Percentiles rank a stretch among this genome's conserved stretches.
Conservation (phyloP, 1,284 basidiomycete species). For the Sporisorium scitamineum region DNA sequence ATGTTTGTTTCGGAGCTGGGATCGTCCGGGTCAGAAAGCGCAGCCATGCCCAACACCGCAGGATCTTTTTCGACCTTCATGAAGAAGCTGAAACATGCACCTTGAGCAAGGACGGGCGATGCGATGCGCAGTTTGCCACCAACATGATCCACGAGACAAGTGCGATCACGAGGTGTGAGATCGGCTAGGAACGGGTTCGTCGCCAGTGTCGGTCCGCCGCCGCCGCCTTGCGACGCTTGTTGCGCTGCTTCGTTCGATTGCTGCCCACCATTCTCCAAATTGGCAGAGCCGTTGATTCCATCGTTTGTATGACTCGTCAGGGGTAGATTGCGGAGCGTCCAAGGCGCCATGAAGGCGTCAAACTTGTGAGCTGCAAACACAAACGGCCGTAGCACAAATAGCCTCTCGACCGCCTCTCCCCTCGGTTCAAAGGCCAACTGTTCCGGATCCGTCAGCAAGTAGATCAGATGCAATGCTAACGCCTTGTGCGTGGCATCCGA, state of each 20-base stretch:
- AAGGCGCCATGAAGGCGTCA: conserved; percentile 72
- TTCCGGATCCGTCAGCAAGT: conserved; percentile 69
- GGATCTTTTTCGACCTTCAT: conserved; percentile 69
- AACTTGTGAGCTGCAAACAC: conserved; percentile 74
- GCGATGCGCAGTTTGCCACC: conserved; percentile 62
- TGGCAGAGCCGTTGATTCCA: background rate
- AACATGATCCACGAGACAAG: conserved; percentile 70
- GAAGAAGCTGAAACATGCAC: conserved; percentile 69
- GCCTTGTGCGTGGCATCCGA: conserved; percentile 69
- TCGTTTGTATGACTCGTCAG: conserved; percentile 3
- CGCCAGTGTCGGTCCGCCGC: conserved; percentile 12
- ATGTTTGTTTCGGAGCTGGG: conserved; percentile 15
- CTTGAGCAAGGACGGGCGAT: conserved; percentile 66
- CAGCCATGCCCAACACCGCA: conserved; percentile 49
- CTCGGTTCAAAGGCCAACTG: conserved; percentile 65
- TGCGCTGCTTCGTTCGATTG: background rate
- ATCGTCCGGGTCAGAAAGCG: conserved; percentile 35
- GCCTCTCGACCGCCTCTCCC: conserved; percentile 72
- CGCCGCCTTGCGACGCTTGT: background rate
- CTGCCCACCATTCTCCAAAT: background rate
- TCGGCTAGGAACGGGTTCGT: conserved; percentile 71
- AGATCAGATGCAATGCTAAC: conserved; percentile 71
- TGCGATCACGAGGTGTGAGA: conserved; percentile 69
- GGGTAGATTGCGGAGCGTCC: conserved; percentile 68
- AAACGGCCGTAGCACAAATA: conserved; percentile 73